Conservation (phyloP, 805 yeast genomes). For the Spencermartinsiella europaea region DNA sequence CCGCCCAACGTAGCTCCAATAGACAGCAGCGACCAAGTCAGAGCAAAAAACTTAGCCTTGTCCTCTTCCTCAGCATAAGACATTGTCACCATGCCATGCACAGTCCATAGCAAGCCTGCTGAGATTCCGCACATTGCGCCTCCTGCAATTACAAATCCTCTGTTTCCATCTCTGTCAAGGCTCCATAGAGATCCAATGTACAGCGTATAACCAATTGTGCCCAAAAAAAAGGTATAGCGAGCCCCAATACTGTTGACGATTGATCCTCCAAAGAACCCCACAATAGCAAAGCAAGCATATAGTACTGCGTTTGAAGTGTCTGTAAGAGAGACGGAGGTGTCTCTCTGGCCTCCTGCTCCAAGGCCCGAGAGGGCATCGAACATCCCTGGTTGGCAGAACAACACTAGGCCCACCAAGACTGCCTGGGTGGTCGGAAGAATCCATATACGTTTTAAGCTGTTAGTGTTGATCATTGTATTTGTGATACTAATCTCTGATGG, state of each 20-base stretch:
- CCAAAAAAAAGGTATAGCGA: conserved; percentile 35
- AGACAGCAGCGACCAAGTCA: conserved; percentile 53
- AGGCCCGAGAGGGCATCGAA: conserved; percentile 28
- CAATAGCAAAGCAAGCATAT: conserved; percentile 26
- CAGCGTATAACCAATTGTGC: conserved; percentile 47
- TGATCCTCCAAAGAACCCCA: conserved; percentile 28
- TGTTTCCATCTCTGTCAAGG: conserved; percentile 40
- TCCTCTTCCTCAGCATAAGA: conserved; percentile 46
- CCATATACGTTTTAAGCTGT: conserved; percentile 7
- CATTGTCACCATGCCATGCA: conserved; percentile 49
- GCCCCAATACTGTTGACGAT: conserved; percentile 23
- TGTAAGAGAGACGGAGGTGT: conserved; percentile 21
- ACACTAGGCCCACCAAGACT: conserved; percentile 15
- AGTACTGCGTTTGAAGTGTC: conserved; percentile 28
- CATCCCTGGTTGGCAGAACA: conserved; percentile 28
- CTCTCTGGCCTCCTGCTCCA: conserved; percentile 30
- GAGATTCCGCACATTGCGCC: conserved; percentile 51
- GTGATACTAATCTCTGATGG: not conserved
- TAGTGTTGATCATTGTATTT: conserved; percentile 1
- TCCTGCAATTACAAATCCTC: conserved; percentile 47
- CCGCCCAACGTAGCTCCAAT: conserved; percentile 55
- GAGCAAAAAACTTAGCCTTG: conserved; percentile 48
- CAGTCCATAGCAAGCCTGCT: conserved; percentile 52
- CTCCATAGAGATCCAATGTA: conserved; percentile 46
- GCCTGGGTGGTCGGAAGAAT: conserved; percentile 13